Base-by-base conservation (phyloP, 345 rosid species). In the Arabidopsis arenosa region DNA sequence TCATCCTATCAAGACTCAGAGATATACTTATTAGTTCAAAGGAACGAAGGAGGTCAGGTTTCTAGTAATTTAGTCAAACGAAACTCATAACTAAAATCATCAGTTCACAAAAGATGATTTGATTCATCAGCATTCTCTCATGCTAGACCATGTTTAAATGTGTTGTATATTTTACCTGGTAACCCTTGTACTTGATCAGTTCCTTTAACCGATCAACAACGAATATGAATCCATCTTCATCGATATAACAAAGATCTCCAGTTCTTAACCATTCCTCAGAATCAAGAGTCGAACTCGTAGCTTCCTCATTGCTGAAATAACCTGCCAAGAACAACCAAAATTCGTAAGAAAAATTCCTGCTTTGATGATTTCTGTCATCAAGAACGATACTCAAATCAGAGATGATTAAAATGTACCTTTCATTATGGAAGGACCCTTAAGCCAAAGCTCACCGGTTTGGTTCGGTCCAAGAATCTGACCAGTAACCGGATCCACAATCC, bases 221-320 rank as follows among this genome's bases (percentile, higher is more conserved):
- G 32, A 88, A 92, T 51, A 95, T 80, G 82, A 84, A 89, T 40
- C 99, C 97, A 69, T 90, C 93, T 4, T 87, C 93, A 35, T 92
- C 97, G 6, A 92, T 83, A 76, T 88, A 92, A 69, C 97, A 92
- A 10, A 95, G 79, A 80, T 92, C 97, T 26, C 99, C 99, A n/a
- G 99, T 95, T 77, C 88, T 90, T 56, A 95, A 72, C 97, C 99
- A 95, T 75, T 97, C 99, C 37, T 89, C 87, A 0, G 91, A 85
- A 80, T 87, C 92, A 56, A 95, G 74, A 21, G 97, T 88, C 3
- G 88, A 84, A 23, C 86, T 69, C 26, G 97, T 95, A 4, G 97
- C 97, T 76, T 92, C 93, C 23, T 78, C 72, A 60, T 95, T 92
- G 33, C 87, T 75, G 7, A 90, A 92, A 73, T 95, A 95, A 58